Base-by-base conservation (phyloP, 2,329 filamentous ascomycete species). In the Phialophora expanda region DNA sequence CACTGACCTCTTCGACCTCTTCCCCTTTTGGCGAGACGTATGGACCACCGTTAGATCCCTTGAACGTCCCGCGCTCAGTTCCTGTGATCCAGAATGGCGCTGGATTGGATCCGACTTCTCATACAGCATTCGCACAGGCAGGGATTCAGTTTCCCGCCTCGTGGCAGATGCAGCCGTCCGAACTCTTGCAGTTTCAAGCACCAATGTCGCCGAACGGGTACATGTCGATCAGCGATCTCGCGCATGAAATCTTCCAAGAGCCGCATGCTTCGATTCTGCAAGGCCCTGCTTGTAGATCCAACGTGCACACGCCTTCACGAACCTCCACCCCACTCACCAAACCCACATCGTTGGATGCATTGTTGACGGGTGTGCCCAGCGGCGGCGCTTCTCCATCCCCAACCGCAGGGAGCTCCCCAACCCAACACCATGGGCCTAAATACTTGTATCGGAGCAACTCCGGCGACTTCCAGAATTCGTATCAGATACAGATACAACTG, bases 171-270 rank as follows among this genome's bases (percentile, higher is more conserved):
- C 67, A 60, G 54, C 54, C 66, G 26, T 67, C 69, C 17, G 64
- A 70, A 22, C 69, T 72, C 1, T 66, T 72, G 26, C 70, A 69
- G 53, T 70, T 71, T 26, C 66, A 70, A 54, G 51, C 69, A 26
- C 71, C 70, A 9, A 51, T 60, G 14, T 73, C 71, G 32, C 66
- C 71, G 12, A 61, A 55, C 24, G 71, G 69, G 38, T 73, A 72
- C 56, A 59, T 73, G 46, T 70, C 71, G 3, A 66, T 73, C 44
- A 72, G 66, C 20, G 71, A 73, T 56, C 64, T 73, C 14, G 71
- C 71, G 4, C 70, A 73, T 22, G 67, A 73, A 48, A 73, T 73
- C 30, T 72, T 73, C 54, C 68, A 64, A 6, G 71, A 73, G 34
- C 41, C 50, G 11, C 41, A 50, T 17, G 32, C 58, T 46, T 56